These are phyloP conservation scores for Fusarium sp. DNA, from an alignment of 2,329 filamentous ascomycete species.

Conservation along the genomic window DNA sequence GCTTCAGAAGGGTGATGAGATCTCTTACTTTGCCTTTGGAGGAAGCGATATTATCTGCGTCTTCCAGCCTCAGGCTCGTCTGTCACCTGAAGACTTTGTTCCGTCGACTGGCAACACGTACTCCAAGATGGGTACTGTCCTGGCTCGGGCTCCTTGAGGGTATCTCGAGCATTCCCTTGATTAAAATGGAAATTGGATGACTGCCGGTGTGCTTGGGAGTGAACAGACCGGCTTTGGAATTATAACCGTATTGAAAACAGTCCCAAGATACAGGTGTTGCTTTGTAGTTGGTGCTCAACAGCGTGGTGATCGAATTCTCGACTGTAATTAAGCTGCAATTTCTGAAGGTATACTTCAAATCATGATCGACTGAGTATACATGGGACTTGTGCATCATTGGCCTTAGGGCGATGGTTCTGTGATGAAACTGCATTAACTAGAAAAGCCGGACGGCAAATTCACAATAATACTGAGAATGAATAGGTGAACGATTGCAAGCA, in stretches of 20 bases:
- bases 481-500: neutral
- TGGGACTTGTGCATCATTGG: neutral
- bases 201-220: neutral
- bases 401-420: neutral
- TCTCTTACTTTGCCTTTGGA: conserved; percentile 58
- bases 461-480: neutral
- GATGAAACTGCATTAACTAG: no score
- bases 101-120: conserved; percentile 22
- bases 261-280: neutral
- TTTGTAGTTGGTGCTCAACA: neutral
- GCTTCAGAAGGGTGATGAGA: conserved; percentile 55
- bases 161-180: neutral
- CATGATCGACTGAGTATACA: neutral
- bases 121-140: conserved; percentile 34
- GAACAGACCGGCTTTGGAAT: neutral
- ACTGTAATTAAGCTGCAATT: neutral
- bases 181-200: neutral
- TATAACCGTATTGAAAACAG: neutral
- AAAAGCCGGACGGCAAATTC: neutral
- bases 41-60: conserved; percentile 56
- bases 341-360: neutral
- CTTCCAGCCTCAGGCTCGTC: conserved; percentile 47
- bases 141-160: conserved; percentile 19
- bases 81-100: conserved; percentile 32
- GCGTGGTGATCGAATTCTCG: neutral